A percentile compares a stretch with the other conserved stretches of the same genome.
phyloP scores from a whole-genome alignment of 345 rosid genomes.

The Populus ilicifolia region DNA sequence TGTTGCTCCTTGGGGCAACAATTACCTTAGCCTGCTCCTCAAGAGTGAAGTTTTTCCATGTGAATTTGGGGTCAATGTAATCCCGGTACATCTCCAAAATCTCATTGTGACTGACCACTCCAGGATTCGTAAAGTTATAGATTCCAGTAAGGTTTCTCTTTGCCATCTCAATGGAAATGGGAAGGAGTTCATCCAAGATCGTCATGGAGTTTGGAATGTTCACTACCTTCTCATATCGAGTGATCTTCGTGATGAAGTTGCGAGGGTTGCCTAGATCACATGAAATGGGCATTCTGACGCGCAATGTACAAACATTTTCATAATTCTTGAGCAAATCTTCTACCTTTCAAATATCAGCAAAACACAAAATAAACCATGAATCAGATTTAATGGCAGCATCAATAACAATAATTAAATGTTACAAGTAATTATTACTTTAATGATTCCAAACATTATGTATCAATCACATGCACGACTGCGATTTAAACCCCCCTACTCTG shows the following conservation, averaged over 20 bases:
- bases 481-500: background rate
- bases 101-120: conserved; percentile 91
- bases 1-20: conserved; percentile 87
- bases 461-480: background rate
- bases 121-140: conserved; percentile 84
- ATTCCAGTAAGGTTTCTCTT: conserved; percentile 92
- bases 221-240: conserved; percentile 78
- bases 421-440: background rate
- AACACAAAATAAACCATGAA: background rate
- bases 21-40: conserved; percentile 92
- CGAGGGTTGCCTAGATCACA: conserved; percentile 78
- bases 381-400: background rate
- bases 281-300: conserved; percentile 93
- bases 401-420: background rate
- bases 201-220: conserved; percentile 94
- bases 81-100: conserved; percentile 76
- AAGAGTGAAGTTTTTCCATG: conserved; percentile 83
- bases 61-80: conserved; percentile 57
- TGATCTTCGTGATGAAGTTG: conserved; percentile 80
- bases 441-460: background rate
- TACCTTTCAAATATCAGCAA: conserved; percentile 36
- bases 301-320: conserved; percentile 77
- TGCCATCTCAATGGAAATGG: conserved; percentile 89
- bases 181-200: conserved; percentile 80
- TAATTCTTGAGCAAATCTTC: conserved; percentile 81